Base-by-base conservation (phyloP, 306 rosid species). In the Malus sylvestris region DNA sequence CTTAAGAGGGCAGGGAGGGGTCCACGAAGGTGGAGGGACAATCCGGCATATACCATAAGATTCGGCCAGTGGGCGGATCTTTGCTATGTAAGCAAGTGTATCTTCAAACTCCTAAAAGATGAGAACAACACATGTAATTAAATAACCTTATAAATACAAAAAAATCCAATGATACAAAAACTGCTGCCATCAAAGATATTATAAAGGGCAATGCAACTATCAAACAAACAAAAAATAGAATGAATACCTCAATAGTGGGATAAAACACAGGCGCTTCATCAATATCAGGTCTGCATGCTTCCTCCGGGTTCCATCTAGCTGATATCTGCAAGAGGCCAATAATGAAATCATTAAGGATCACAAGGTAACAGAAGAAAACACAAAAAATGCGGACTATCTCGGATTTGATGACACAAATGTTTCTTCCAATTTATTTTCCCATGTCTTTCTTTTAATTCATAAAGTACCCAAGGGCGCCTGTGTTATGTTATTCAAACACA, bases 1-100 rank as follows among this genome's bases (percentile, higher is more conserved):
- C 88, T 86, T 92, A n/a, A 95, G 97, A 82, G 88, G 89, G 83
- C 97, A 95, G 53, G 93, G 96, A 70, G 99, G 97, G 64, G 46
- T 77, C 99, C 99, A 95, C 38, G 86, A 84, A 79, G 89, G 45
- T 15, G 99, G 99, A 65, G 99, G 99, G 78, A 95, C 97, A 82
- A 95, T 91, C 87, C 97, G 87, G 80, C 99, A 95, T 87, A 95
- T 95, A 70, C 98, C 99, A 85, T 86, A 79, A 13, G 88, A 77
- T 79, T 92, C 96, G 63, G 99, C 99, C 83, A 64, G 59, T 30
- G 89, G 87, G 10, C 97, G 89, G 63, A 95, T 90, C 84, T 86
- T 92, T 66, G 93, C 97, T 70, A 95, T 91, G 87, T 92, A 95
- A 73, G 87, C 86, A 40, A 95, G 85, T 58, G 99, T 88, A 74